phyloP scores from a whole-genome alignment of 2,329 filamentous ascomycete genomes.

The Blumeriella jaapii region DNA sequence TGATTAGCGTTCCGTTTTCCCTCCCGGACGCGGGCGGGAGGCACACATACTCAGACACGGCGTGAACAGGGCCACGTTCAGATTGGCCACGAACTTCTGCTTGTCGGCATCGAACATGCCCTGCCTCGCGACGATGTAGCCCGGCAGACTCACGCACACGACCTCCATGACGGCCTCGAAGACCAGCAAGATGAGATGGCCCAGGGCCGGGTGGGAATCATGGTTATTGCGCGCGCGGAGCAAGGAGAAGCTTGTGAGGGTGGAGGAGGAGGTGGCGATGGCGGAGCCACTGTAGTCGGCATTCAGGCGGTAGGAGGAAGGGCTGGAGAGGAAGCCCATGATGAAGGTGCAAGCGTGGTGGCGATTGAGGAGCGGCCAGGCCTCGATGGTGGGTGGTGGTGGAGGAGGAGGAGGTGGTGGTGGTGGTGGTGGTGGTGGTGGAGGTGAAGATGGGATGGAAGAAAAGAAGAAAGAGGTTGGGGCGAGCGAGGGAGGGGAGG shows the following conservation, averaged over 20 bases:
- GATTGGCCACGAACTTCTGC: constrained; percentile 91
- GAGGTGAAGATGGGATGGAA: too few relatives aligned
- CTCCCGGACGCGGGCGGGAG: neutral
- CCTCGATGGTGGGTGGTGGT: neutral
- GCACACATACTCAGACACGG: constrained; percentile 73
- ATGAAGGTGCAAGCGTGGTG: constrained; percentile 11
- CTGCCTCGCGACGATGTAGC: constrained; percentile 80
- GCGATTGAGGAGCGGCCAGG: neutral
- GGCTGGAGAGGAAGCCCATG: constrained; percentile 35
- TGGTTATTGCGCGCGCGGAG: constrained; percentile 17
- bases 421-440: too few relatives aligned
- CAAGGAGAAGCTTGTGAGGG: constrained; percentile 18
- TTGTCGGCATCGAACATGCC: constrained; percentile 93
- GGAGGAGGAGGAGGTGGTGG: too few relatives aligned
- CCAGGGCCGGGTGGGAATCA: constrained; percentile 34
- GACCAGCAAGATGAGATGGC: constrained; percentile 38
- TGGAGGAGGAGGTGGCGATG: constrained; percentile 13
- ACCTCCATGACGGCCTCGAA: constrained; percentile 94
- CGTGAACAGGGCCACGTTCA: constrained; percentile 94
- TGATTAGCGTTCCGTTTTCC: constrained; percentile 8
- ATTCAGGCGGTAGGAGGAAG: constrained; percentile 35
- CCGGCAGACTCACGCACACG: constrained; percentile 86
- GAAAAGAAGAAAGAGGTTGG: too few relatives aligned
- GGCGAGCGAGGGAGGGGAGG: too few relatives aligned
- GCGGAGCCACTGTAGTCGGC: constrained; percentile 22